phyloP scores from a whole-genome alignment of 2,329 filamentous ascomycete species.

The Ophiocordyceps camponoti-rufipedis region DNA sequence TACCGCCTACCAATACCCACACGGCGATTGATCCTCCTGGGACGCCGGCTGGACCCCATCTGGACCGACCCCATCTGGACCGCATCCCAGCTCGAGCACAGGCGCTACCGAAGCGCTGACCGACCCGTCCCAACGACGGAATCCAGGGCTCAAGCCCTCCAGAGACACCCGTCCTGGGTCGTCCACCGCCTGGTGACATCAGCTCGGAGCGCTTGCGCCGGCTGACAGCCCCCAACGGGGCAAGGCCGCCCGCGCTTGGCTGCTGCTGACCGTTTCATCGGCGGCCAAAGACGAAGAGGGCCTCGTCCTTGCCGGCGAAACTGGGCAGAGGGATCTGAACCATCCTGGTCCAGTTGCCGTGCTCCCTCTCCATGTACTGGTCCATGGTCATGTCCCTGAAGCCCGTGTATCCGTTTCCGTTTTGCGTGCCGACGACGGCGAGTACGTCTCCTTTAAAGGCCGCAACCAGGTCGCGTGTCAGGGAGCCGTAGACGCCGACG shows the following conservation, averaged over 20 bases:
- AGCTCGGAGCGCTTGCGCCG: constrained; percentile 22
- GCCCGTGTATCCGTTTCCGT: constrained; percentile 54
- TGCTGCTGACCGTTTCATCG: constrained; percentile 7
- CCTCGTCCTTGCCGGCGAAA: constrained; percentile 64
- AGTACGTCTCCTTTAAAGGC: constrained; percentile 46
- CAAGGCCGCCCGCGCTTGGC: too few species aligned
- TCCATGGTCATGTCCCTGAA: constrained; percentile 46
- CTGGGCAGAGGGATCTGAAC: constrained; percentile 51
- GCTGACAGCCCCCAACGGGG: constrained; percentile 1
- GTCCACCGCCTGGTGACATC: constrained; percentile 4
- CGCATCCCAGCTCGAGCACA: too few species aligned
- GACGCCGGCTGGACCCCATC: too few species aligned
- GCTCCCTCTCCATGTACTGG: constrained; percentile 43
- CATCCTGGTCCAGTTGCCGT: constrained; percentile 37
- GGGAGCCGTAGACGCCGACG: constrained; percentile 45
- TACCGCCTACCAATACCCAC: neutral
- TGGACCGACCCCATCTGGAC: too few species aligned
- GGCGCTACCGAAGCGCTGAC: too few species aligned
- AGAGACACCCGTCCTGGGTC: neutral
- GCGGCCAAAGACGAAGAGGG: constrained; percentile 46
- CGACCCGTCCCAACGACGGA: too few species aligned
- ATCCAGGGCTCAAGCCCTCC: too few species aligned
- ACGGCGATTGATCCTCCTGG: too few species aligned
- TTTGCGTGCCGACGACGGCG: constrained; percentile 59
- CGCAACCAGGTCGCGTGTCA: constrained; percentile 42